Evolutionary conservation across 352 stramenopile genomes (phyloP), one percentile per base, ranked within the genome.

Genomic region (Aphanomyces euteiches): DNA sequence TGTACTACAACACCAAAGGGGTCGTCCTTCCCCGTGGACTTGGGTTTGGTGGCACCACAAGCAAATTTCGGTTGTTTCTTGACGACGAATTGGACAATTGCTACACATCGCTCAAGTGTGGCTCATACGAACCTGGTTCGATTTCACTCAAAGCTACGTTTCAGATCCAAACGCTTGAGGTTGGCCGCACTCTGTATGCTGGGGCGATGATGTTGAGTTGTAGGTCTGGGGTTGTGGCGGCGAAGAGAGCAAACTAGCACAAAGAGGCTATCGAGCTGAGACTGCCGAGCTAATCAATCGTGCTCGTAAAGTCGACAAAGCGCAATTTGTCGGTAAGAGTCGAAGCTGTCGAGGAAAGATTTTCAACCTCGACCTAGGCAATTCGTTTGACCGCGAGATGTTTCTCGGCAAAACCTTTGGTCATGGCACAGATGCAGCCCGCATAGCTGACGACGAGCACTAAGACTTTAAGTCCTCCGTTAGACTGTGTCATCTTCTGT

Each of bases 1-100:
- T 95, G 87, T 95, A 95, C 54, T 76, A 93, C 63, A 93, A 95
- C 75, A 93, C 87, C 8, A 95, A 95, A 47, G 87, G 85, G 7
- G 87, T 84, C 17, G 81, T 81, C 0, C 72, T 95, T 38, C 87
- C 87, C 3, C 80, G 83, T 28, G 87, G 87, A 7, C 76, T 95
- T 7, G 87, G 87, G 40, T 87, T 95, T 70, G 87, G 87, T 19
- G 85, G 87, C n/a, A 85, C 83, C 34, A 86, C 77, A 5, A 88
- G 79, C 68, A 82, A 83, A 21, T 93, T 91, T 63, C 82, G 85
- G 0, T 54, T 95, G 19, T 95, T 93, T 56, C 41, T 95, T 12
- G 89, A 86, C 66, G 87, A 95, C 78, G 87, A 95, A 72, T 76
- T 95, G 57, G 87, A 95, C 61, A 84, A 93, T 41, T 91, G 87